phyloP scores from a whole-genome alignment of 2,329 filamentous ascomycete genomes.

The Macrophomina pseudophaseolina region DNA sequence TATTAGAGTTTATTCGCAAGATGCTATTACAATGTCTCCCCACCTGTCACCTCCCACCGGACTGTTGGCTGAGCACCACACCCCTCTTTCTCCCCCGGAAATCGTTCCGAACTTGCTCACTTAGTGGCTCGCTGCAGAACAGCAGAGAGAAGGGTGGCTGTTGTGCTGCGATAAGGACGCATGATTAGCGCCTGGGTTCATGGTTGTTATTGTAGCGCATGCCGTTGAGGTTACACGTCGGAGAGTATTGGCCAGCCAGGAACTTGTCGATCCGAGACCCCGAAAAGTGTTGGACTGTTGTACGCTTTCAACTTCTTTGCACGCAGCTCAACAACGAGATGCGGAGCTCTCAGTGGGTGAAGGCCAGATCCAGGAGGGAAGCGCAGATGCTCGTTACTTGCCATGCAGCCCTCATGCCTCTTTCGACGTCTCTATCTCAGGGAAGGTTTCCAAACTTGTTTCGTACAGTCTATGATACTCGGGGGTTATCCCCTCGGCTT shows the following conservation, averaged over 20 bases:
- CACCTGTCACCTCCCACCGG: no score
- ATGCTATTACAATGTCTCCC: no score
- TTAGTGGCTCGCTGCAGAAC: constrained; percentile 4
- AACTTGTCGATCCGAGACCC: background rate
- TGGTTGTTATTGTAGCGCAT: background rate
- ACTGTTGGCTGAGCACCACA: background rate
- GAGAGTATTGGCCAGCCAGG: background rate
- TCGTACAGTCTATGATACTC: no score
- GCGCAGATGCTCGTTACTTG: no score
- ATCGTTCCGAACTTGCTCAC: background rate
- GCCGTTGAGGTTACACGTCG: constrained; percentile 9
- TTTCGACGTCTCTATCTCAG: no score
- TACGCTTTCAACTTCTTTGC: background rate
- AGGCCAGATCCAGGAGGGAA: background rate
- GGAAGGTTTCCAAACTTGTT: no score
- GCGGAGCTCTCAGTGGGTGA: background rate
- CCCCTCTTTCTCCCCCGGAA: background rate
- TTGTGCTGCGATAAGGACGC: background rate
- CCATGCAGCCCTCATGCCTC: no score
- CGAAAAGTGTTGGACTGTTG: background rate
- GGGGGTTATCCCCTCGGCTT: background rate
- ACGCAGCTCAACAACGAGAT: background rate
- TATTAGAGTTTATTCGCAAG: no score
- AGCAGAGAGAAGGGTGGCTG: background rate
- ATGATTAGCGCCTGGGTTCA: constrained; percentile 16